Evolutionary conservation across 495 filamentous ascomycete species (phyloP), one percentile per base, ranked within the genome.

Genomic region (Xylaria sp.): DNA sequence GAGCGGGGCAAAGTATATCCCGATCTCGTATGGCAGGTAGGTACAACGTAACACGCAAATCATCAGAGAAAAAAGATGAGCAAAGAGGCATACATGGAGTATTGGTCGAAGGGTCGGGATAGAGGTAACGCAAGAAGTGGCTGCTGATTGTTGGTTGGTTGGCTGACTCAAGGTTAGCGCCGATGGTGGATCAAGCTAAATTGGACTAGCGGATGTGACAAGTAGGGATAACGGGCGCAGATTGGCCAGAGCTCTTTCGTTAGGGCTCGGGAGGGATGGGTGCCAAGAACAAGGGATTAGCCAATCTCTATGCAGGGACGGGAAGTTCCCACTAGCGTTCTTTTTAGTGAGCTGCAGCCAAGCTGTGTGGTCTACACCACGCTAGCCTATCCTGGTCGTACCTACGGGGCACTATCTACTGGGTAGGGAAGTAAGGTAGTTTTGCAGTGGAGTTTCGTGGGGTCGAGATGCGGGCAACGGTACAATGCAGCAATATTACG

Each of bases 191-290:
- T 68, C 52, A 58, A 72, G 53, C 76, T 69, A 67, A 66, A 69
- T 70, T 4, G 64, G 62, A 44, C 74, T 79, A 79, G 77, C 72
- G 55, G 26, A 76, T 79, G 77, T 79, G 77, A 79, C 71, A 72
- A 65, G 61, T 37, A 40, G 24, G 17, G 44, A 67, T 75, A 62
- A 61, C 46, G 48, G 53, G 55, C 55, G 66, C 11, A 65, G 70
- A 79, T 79, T 79, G 77, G 77, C 73, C 71, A 58, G 44, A 74
- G 75, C 75, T 73, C 67, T 57, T 61, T 73, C 67, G 75, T 72
- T 76, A 72, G 67, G 67, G 68, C 73, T 72, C 69, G 72, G 77
- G 44, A 72, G 72, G 73, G 69, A 70, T 79, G 73, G 55, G 0
- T 40, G 70, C 70, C 63, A 72, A 68, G 70, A 61, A 21, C 53